phyloP scores from a whole-genome alignment of 768 basidiomycete genomes.

The Solioccasus polychromus region DNA sequence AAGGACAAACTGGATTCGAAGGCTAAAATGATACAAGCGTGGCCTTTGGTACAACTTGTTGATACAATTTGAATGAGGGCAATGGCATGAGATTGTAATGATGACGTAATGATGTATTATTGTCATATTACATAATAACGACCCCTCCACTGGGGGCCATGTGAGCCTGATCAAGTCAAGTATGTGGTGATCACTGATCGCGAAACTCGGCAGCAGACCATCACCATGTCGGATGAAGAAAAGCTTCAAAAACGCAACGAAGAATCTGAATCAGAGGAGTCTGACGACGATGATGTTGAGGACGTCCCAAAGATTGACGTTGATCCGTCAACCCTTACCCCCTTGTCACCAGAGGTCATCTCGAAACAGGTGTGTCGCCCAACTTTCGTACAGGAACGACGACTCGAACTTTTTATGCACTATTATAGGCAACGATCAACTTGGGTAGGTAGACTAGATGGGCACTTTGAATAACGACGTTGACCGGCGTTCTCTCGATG shows the following conservation, averaged over 20 bases:
- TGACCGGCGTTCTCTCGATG: constrained; percentile 8
- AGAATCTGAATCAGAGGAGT: constrained; percentile 72
- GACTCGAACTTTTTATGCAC: constrained; percentile 4
- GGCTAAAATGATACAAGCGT: too few species aligned
- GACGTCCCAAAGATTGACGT: constrained; percentile 66
- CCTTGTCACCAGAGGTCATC: constrained; percentile 86
- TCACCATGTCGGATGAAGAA: constrained; percentile 66
- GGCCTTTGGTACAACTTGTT: too few species aligned
- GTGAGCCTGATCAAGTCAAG: constrained; percentile 15
- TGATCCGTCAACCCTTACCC: constrained; percentile 79
- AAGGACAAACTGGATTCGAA: too few species aligned
- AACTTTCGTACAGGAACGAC: neutral
- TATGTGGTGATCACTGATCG: constrained; percentile 12
- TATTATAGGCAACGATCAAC: constrained; percentile 84
- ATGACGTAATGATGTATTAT: too few species aligned
- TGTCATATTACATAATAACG: constrained; percentile 20
- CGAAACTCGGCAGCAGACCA: neutral
- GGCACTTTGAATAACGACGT: neutral
- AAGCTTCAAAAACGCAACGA: constrained; percentile 59
- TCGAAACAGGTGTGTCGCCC: constrained; percentile 83
- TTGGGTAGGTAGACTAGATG: constrained; percentile 50
- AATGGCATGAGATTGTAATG: too few species aligned
- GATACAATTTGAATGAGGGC: too few species aligned
- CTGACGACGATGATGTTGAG: constrained; percentile 50
- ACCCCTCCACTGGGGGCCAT: constrained; percentile 13